A percentile compares a stretch with the other conserved stretches of the same genome.
phyloP scores from a whole-genome alignment of 129 eudicot genomes.

The Flaveria sonorensis region DNA sequence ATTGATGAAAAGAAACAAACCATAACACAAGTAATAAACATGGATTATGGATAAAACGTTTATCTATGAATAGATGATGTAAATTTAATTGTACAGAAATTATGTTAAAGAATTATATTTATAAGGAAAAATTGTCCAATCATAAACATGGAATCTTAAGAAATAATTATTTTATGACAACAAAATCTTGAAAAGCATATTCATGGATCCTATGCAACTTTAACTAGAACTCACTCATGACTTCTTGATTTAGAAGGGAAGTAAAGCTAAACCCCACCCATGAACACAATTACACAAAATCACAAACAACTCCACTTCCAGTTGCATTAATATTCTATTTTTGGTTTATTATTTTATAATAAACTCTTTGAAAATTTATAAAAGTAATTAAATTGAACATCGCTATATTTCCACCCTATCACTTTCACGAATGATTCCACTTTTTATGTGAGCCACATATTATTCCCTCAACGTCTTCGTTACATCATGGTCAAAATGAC shows the following conservation, averaged over 20 bases:
- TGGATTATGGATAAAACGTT: background rate
- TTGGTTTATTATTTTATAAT: background rate
- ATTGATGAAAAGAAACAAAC: too few relatives aligned
- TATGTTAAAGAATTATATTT: background rate
- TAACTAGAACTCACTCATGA: slow-evolving; percentile 29
- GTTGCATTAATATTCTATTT: background rate
- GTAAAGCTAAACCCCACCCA: slow-evolving; percentile 31
- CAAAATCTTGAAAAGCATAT: slow-evolving; percentile 14
- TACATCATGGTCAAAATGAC: slow-evolving; percentile 7
- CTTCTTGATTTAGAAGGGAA: slow-evolving; percentile 44
- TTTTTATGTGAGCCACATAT: slow-evolving; percentile 21
- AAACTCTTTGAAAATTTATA: too few relatives aligned
- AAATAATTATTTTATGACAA: slow-evolving; percentile 12
- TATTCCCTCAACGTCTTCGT: slow-evolving; percentile 3
- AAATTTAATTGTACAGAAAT: background rate
- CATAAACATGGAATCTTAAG: background rate
- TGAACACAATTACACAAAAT: background rate
- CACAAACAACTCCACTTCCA: slow-evolving; percentile 18
- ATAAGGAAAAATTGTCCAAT: background rate
- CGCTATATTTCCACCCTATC: slow-evolving; percentile 3
- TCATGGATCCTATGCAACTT: slow-evolving; percentile 22
- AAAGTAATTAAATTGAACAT: background rate
- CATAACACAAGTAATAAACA: background rate
- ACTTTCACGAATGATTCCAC: slow-evolving; percentile 2
- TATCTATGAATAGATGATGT: too few relatives aligned